A percentile compares a stretch with the other conserved stretches of the same genome.
Conservation (phyloP, 2,329 filamentous ascomycete species). For the Thermomyces lanuginosus region DNA sequence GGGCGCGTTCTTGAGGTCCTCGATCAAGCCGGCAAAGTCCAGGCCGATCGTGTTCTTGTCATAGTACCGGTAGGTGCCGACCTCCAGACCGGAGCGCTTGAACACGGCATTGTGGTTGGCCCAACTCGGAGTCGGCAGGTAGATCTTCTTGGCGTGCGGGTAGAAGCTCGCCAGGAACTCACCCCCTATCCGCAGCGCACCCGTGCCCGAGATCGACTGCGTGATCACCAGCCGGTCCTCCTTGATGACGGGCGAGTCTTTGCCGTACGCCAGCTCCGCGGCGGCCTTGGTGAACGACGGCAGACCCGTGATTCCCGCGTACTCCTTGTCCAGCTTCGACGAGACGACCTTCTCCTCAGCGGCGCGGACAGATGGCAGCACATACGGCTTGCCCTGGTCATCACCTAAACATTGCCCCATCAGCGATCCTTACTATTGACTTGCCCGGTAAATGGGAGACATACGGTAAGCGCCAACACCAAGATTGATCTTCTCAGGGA, state of each 20-base stretch:
- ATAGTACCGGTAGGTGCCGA: slow-evolving; percentile 96
- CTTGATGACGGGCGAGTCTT: slow-evolving; percentile 57
- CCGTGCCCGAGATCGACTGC: slow-evolving; percentile 95
- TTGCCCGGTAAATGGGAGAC: slow-evolving; percentile 7
- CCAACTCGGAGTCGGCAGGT: slow-evolving; percentile 92
- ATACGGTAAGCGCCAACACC: slow-evolving; percentile 91
- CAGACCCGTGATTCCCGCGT: slow-evolving; percentile 91
- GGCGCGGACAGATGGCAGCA: slow-evolving; percentile 78
- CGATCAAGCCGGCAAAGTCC: slow-evolving; percentile 86
- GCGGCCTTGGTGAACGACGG: slow-evolving; percentile 87
- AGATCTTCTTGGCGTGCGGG: slow-evolving; percentile 84
- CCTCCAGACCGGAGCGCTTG: slow-evolving; percentile 75
- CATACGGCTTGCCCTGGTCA: slow-evolving; percentile 93
- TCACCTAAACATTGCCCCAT: slow-evolving; percentile 35
- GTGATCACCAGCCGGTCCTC: slow-evolving; percentile 72
- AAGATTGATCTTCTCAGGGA: slow-evolving; percentile 93
- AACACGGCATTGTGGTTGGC: slow-evolving; percentile 97
- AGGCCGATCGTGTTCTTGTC: slow-evolving; percentile 97
- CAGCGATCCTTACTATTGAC: neutral
- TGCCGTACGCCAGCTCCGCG: slow-evolving; percentile 76
- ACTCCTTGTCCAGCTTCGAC: slow-evolving; percentile 80
- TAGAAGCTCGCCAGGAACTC: slow-evolving; percentile 87
- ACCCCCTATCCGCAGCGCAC: slow-evolving; percentile 83
- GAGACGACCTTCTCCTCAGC: slow-evolving; percentile 78
- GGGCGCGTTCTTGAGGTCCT: slow-evolving; percentile 77